Evolutionary conservation across 352 stramenopile species (phyloP).

Genomic region (Globisporangium orthogonon): DNA sequence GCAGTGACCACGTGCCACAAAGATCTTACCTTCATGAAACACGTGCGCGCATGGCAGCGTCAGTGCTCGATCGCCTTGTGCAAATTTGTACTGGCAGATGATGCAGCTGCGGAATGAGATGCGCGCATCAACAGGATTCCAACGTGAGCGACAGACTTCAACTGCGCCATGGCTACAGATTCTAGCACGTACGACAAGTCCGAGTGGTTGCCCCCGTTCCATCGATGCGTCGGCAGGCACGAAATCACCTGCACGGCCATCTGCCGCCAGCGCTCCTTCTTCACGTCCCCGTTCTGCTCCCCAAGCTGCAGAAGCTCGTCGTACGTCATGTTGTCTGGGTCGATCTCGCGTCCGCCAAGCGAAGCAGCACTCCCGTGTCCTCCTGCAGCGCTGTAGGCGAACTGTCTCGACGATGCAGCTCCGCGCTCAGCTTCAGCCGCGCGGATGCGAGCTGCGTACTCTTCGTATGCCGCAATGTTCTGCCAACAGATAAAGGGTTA

Average conservation of each 20-base stretch:
- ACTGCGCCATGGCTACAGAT: neutral
- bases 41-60: slow-evolving; percentile 71
- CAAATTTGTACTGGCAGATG: slow-evolving; percentile 66
- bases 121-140: neutral
- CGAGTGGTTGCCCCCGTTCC: slow-evolving; percentile 26
- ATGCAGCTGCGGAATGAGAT: slow-evolving; percentile 36
- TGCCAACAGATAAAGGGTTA: slow-evolving; percentile 11
- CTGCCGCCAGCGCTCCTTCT: slow-evolving; percentile 63
- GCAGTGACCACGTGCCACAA: neutral
- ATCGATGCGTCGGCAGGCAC: slow-evolving; percentile 54
- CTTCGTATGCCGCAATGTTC: slow-evolving; percentile 67
- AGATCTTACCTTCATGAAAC: slow-evolving; percentile 54
- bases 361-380: neutral
- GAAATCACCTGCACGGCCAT: slow-evolving; percentile 60
- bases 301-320: slow-evolving; percentile 66
- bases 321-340: slow-evolving; percentile 79
- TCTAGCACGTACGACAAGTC: slow-evolving; percentile 51
- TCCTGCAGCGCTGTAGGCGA: neutral
- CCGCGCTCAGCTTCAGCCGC: slow-evolving; percentile 12
- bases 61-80: slow-evolving; percentile 43
- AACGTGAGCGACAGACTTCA: neutral
- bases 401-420: slow-evolving; percentile 7
- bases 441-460: slow-evolving; percentile 41
- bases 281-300: slow-evolving; percentile 67
- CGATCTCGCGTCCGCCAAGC: slow-evolving; percentile 23